These are phyloP conservation scores for Trichomonas gallinae DNA, from an alignment of 208 protist genomes.

Conservation along the genomic window DNA sequence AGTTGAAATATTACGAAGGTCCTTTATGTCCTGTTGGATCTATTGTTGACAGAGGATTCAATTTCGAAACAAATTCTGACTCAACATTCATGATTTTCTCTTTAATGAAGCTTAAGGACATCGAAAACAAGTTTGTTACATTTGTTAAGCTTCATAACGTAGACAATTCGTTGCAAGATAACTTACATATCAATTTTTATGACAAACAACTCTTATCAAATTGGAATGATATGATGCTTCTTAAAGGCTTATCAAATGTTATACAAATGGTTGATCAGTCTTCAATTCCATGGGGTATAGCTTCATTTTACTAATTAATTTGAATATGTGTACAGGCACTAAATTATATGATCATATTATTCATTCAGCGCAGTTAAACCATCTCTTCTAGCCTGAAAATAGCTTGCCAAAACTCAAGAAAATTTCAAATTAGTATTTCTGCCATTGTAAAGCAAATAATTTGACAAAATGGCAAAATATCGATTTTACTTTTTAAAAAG, in stretches of 20 bases:
- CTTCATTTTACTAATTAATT: neutral
- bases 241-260: neutral
- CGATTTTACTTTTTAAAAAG: no score
- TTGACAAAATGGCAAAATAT: no score
- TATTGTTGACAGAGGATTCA: neutral
- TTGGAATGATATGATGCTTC: neutral
- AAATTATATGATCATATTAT: no score
- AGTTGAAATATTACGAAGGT: neutral
- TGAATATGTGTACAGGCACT: no score
- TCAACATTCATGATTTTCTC: neutral
- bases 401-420: no score
- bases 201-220: neutral
- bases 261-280: neutral
- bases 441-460: no score
- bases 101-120: neutral
- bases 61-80: neutral
- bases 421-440: no score
- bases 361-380: no score
- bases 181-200: neutral
- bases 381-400: no score
- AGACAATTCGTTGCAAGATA: neutral
- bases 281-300: neutral
- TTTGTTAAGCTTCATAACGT: neutral
- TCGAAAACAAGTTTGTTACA: neutral
- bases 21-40: neutral